Evolutionary conservation across 768 basidiomycete genomes (phyloP).

Genomic region (Gautieria morchelliformis): DNA sequence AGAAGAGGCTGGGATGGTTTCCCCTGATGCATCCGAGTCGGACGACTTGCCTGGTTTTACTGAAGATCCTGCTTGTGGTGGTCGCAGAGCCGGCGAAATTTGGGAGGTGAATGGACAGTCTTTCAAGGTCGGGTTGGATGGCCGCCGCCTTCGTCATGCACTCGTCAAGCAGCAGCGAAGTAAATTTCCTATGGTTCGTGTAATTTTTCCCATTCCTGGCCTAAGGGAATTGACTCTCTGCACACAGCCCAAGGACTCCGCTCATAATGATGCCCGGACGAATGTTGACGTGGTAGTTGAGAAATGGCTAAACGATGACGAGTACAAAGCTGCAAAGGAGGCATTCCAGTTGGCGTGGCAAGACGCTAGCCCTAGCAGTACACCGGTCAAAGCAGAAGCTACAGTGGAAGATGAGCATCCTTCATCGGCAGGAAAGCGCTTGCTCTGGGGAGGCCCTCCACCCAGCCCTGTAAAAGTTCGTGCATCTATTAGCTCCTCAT

Average conservation of each 20-base stretch:
- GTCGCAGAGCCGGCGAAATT: constrained; percentile 58
- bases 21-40: not conserved
- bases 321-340: constrained; percentile 56
- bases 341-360: constrained; percentile 61
- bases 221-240: constrained; percentile 4
- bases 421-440: constrained; percentile 1
- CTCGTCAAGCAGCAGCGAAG: constrained; percentile 63
- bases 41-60: constrained; percentile 38
- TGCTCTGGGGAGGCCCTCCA: constrained; percentile 8
- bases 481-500: not conserved
- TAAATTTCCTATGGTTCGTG: constrained; percentile 62
- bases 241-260: constrained; percentile 61
- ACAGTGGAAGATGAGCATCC: constrained; percentile 24
- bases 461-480: constrained; percentile 4
- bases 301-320: constrained; percentile 68
- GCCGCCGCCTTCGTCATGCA: constrained; percentile 57
- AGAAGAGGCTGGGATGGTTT: not conserved
- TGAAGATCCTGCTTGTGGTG: constrained; percentile 41
- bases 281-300: constrained; percentile 70
- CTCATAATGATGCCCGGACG: constrained; percentile 62
- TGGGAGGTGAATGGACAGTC: constrained; percentile 65
- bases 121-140: constrained; percentile 65
- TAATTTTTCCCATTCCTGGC: not conserved
- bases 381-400: constrained; percentile 27
- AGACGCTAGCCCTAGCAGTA: constrained; percentile 32